Conservation (phyloP, 495 filamentous ascomycete genomes). For the Ramalina peruviana region DNA sequence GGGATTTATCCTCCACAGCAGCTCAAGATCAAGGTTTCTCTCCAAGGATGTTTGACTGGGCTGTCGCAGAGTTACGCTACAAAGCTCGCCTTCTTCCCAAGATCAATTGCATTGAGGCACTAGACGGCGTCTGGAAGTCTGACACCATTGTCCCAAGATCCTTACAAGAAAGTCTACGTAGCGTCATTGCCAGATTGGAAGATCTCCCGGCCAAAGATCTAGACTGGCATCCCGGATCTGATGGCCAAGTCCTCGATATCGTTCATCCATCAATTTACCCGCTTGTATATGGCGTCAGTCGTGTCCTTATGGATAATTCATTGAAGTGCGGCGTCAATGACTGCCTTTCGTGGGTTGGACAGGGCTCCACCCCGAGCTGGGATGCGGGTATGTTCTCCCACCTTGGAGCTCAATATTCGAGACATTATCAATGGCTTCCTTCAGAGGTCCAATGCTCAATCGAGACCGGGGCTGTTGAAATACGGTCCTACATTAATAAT, state of each 20-base stretch:
- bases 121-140: constrained; percentile 27
- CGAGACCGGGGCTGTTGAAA: constrained; percentile 15
- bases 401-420: constrained; percentile 4
- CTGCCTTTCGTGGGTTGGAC: constrained; percentile 26
- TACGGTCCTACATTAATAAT: constrained; percentile 47
- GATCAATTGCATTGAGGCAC: constrained; percentile 20
- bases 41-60: constrained; percentile 34
- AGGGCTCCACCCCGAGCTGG: constrained; percentile 20
- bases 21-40: constrained; percentile 14
- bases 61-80: constrained; percentile 36
- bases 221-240: constrained; percentile 47
- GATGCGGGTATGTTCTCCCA: not conserved
- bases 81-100: constrained; percentile 23
- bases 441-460: constrained; percentile 33
- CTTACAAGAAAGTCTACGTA: constrained; percentile 16
- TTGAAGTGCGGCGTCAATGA: constrained; percentile 24
- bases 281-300: constrained; percentile 37
- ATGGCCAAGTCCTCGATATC: constrained; percentile 42
- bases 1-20: not conserved
- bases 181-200: constrained; percentile 26
- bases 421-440: constrained; percentile 46
- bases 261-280: constrained; percentile 51
- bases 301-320: constrained; percentile 25
- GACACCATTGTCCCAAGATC: constrained; percentile 21
- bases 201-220: constrained; percentile 27